These are phyloP conservation scores for Penstemon eatonii DNA, from an alignment of 257 asterid genomes.

Conservation along the genomic window DNA sequence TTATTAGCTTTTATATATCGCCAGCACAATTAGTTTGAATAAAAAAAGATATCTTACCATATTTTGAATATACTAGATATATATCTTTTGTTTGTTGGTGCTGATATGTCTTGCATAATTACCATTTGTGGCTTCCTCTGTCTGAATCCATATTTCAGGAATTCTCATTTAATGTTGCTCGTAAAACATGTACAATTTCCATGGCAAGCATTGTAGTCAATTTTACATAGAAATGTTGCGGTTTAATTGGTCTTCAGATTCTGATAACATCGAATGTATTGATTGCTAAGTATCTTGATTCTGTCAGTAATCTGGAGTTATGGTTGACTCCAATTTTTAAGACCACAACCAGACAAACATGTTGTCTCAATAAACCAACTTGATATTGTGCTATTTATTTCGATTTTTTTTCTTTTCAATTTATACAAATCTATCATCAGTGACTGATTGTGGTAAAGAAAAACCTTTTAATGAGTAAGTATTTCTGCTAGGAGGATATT, in stretches of 20 bases:
- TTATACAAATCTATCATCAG: too few species aligned
- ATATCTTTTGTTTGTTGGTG: neutral
- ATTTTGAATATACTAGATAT: slow-evolving; percentile 2
- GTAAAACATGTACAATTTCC: neutral
- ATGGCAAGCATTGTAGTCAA: neutral
- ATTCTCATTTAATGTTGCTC: slow-evolving; percentile 2
- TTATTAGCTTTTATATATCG: slow-evolving; percentile 10
- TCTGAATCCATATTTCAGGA: neutral
- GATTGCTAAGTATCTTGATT: neutral
- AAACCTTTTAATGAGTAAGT: neutral
- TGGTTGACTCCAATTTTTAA: slow-evolving; percentile 11
- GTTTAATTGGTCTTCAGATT: neutral
- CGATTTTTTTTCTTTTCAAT: neutral
- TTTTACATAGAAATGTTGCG: neutral
- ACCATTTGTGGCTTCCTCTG: neutral
- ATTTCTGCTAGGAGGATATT: slow-evolving; percentile 20
- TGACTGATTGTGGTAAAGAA: too few species aligned
- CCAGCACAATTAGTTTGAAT: neutral
- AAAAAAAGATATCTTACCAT: neutral
- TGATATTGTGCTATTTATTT: neutral
- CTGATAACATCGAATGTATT: slow-evolving; percentile 14
- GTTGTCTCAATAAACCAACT: slow-evolving; percentile 16
- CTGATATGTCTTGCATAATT: slow-evolving; percentile 6
- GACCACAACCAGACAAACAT: neutral
- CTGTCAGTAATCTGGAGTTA: neutral